These are phyloP conservation scores for Conticribra weissflogii DNA, from an alignment of 108 stramenopile species.

Conservation along the genomic window DNA sequence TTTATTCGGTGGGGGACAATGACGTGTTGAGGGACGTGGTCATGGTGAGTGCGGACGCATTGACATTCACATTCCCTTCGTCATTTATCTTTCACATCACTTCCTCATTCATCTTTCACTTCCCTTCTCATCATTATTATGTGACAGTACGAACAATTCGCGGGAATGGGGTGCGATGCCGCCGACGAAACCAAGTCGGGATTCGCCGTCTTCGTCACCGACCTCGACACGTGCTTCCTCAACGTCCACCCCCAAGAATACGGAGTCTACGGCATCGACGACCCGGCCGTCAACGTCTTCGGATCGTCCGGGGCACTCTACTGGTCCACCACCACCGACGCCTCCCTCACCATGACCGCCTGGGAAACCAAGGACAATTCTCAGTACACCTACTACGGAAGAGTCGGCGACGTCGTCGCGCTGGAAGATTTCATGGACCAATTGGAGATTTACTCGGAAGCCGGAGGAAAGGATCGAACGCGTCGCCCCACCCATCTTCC, in stretches of 20 bases:
- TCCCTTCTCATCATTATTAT: not conserved
- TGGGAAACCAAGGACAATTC: not conserved
- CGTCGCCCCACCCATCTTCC: not conserved
- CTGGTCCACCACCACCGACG: not conserved
- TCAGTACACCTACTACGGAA: not conserved
- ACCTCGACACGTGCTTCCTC: slow-evolving; percentile 1
- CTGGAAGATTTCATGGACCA: not conserved
- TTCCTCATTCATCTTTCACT: not conserved
- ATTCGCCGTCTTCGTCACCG: slow-evolving; percentile 11
- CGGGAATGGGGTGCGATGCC: slow-evolving; percentile 10
- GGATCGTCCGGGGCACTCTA: not conserved
- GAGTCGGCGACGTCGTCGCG: not conserved
- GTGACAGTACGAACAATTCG: slow-evolving; percentile 21
- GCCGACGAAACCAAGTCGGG: slow-evolving; percentile 6
- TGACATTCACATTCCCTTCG: not conserved
- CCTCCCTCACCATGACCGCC: not conserved
- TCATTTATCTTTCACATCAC: not conserved
- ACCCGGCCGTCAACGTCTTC: not conserved
- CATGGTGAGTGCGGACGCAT: not conserved
- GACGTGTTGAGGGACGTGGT: slow-evolving; percentile 8
- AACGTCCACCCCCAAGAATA: slow-evolving; percentile 19
- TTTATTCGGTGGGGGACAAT: slow-evolving; percentile 11
- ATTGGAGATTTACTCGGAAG: not conserved
- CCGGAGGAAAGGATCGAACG: not conserved
- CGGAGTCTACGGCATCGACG: slow-evolving; percentile 9